Conservation (phyloP, 1,284 basidiomycete species). For the Cutaneotrichosporon daszewskae region DNA sequence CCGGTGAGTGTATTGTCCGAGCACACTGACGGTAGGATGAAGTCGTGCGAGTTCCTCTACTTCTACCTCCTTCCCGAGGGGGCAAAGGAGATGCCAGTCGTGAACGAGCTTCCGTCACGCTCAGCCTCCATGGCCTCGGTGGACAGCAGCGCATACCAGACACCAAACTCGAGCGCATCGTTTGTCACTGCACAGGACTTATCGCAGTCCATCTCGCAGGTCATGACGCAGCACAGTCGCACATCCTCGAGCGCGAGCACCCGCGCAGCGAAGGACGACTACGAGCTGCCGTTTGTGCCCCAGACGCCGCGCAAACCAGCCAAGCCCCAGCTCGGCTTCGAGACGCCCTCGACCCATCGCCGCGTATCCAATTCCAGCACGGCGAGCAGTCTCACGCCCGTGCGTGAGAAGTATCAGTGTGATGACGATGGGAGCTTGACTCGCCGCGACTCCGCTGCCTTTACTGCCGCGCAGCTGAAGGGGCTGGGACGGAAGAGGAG, state of each 20-base stretch:
- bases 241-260: no score
- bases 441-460: constrained; percentile 8
- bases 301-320: constrained; percentile 37
- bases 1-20: constrained; percentile 53
- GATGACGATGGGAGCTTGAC: constrained; percentile 14
- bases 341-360: constrained; percentile 28
- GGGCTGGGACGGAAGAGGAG: background rate
- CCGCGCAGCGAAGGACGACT: background rate
- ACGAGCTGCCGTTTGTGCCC: constrained; percentile 38
- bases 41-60: constrained; percentile 85
- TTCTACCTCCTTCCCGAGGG: constrained; percentile 80
- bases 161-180: constrained; percentile 6
- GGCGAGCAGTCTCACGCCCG: constrained; percentile 23
- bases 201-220: background rate
- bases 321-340: constrained; percentile 36
- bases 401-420: constrained; percentile 16
- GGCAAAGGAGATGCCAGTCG: constrained; percentile 4
- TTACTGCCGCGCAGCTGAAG: constrained; percentile 2
- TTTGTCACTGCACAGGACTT: constrained; percentile 2
- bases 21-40: constrained; percentile 59
- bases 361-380: constrained; percentile 14
- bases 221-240: constrained; percentile 1
- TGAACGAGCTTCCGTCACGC: constrained; percentile 1
- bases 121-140: background rate
- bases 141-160: background rate